Evolutionary conservation across 805 yeast genomes (phyloP).

Genomic region (Wickerhamomyces rabaulensis): DNA sequence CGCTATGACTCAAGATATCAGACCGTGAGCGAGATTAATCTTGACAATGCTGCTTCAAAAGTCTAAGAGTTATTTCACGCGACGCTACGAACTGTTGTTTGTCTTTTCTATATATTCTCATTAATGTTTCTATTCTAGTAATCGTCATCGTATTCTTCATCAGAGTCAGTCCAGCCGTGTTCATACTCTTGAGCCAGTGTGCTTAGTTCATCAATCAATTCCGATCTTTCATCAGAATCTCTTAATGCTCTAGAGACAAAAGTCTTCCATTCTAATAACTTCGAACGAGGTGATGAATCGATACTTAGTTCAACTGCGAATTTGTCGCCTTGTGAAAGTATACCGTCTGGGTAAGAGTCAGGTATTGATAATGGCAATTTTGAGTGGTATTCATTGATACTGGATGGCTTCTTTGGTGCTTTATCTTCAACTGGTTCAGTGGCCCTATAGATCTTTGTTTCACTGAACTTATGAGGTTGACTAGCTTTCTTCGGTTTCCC

Average conservation of each 20-base stretch:
- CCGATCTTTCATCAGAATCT: slow-evolving; percentile 46
- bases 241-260: slow-evolving; percentile 26
- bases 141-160: slow-evolving; percentile 36
- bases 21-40: background rate
- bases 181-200: slow-evolving; percentile 42
- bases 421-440: background rate
- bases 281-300: slow-evolving; percentile 14
- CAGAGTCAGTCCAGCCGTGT: slow-evolving; percentile 40
- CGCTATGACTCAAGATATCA: background rate
- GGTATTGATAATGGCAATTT: slow-evolving; percentile 15
- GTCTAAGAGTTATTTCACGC: too few relatives aligned
- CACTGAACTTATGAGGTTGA: slow-evolving; percentile 23
- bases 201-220: slow-evolving; percentile 44
- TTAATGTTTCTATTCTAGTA: slow-evolving; percentile 5
- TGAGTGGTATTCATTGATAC: slow-evolving; percentile 6
- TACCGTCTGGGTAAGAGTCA: slow-evolving; percentile 29
- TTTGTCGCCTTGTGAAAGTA: slow-evolving; percentile 11
- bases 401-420: background rate
- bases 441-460: slow-evolving; percentile 22
- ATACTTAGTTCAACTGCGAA: slow-evolving; percentile 17
- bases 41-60: background rate
- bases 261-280: slow-evolving; percentile 21
- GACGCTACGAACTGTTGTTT: too few relatives aligned
- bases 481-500: background rate
- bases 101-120: background rate